Percentiles rank a stretch among this genome's conserved stretches.
Evolutionary conservation across 305 asterid genomes (phyloP).

Genomic region (Coffea humblotiana): DNA sequence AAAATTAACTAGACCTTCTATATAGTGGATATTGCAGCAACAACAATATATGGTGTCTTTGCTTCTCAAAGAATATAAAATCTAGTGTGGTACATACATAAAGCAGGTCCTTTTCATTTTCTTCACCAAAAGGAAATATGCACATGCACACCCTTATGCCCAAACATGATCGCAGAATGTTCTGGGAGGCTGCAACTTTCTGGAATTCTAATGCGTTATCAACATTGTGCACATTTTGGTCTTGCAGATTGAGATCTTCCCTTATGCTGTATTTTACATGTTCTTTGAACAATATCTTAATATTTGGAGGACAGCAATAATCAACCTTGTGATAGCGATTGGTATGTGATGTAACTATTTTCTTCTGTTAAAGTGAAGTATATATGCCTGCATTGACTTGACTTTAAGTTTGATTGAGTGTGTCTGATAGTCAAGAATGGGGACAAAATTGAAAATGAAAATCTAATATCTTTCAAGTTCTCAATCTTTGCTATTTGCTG

Average conservation of each 20-base stretch:
- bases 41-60: neutral
- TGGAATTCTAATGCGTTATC: neutral
- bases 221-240: neutral
- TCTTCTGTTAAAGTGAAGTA: neutral
- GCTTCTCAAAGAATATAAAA: neutral
- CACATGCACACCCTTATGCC: neutral
- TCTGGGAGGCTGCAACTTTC: neutral
- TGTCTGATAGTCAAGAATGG: neutral
- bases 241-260: constrained; percentile 86
- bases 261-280: constrained; percentile 87
- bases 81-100: neutral
- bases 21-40: neutral
- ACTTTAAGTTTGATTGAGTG: neutral
- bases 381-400: neutral
- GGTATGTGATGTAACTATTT: constrained; percentile 47
- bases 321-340: constrained; percentile 86
- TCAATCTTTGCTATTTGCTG: neutral
- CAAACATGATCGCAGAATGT: neutral
- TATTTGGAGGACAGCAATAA: constrained; percentile 90
- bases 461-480: neutral
- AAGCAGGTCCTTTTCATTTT: neutral
- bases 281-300: constrained; percentile 94
- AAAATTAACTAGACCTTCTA: neutral
- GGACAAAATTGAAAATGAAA: neutral
- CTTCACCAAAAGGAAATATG: too few relatives aligned